Evolutionary conservation across 306 rosid genomes (phyloP), one percentile per base, ranked within the genome.

Genomic region (Pyrus betulifolia): DNA sequence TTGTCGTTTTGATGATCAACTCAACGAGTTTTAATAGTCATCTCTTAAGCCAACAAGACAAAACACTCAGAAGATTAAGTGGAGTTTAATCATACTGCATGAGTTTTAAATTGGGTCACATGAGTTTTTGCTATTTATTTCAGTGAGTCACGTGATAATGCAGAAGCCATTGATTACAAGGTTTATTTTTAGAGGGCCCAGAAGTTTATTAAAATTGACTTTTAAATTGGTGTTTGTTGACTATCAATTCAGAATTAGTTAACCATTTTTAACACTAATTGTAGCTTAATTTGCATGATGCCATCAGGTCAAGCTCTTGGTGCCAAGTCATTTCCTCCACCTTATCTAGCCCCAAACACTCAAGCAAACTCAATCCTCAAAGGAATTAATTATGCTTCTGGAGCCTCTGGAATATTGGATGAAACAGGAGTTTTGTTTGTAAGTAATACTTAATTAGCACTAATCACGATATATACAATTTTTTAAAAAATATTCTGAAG

Each of bases 351-450:
- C 14, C 91, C 91, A 77, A 78, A 77, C 49, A 64, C 86, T 33
- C 18, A 69, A 79, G 62, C 66, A 25, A 80, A 80, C 52, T 79
- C 86, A 38, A 14, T 79, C 69, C 13, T 64, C 3, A 67, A 57
- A 68, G 91, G 91, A 74, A 81, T 88, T 10, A 88, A 88, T 58
- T 88, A 85, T 75, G 91, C 89, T 46, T 85, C 89, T 5, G 89
- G 87, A 54, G 89, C 89, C 72, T 83, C 87, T 8, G 89, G 89
- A 69, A 83, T 88, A 69, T 31, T 88, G 25, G 87, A 85, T 27
- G 55, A 83, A 75, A 88, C 91, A 3, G 89, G 91, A n/a, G 7
- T 23, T 19, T 25, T 85, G 30, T 85, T 88, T 21, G 89, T 88
- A 77, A 81, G 91, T 74, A 10, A 11, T 61, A 15, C 38, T 23